Evolutionary conservation across 495 filamentous ascomycete genomes (phyloP).

Genomic region (Podospora comata): DNA sequence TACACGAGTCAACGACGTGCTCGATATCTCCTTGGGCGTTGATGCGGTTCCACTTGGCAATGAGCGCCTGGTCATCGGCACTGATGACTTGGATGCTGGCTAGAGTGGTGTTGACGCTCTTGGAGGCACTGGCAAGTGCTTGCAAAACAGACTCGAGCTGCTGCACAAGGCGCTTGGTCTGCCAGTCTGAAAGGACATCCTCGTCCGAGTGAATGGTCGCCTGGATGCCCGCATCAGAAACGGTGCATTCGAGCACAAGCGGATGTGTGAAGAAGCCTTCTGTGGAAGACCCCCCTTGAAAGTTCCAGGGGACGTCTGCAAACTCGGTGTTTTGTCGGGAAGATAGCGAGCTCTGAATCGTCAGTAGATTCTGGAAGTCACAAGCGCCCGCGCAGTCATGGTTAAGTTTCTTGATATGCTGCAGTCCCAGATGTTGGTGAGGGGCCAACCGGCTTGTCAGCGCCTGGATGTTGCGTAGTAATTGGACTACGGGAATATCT

Average conservation of each 20-base stretch:
- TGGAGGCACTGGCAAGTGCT: conserved; percentile 14
- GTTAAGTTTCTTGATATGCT: conserved; percentile 37
- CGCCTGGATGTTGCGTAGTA: conserved; percentile 33
- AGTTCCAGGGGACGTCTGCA: conserved; percentile 16
- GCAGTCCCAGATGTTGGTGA: conserved; percentile 48
- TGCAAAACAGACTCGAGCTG: conserved; percentile 27
- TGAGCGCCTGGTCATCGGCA: conserved; percentile 21
- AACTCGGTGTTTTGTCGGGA: neutral
- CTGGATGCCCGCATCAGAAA: conserved; percentile 17
- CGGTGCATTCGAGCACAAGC: conserved; percentile 26
- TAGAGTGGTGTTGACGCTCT: conserved; percentile 10
- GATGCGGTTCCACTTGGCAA: conserved; percentile 22
- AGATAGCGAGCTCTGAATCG: conserved; percentile 29
- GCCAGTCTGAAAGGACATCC: conserved; percentile 23
- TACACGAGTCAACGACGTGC: conserved; percentile 26
- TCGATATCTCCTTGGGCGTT: neutral
- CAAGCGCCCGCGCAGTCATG: conserved; percentile 32
- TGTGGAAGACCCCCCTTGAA: conserved; percentile 20
- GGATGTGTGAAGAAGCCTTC: conserved; percentile 31
- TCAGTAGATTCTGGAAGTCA: conserved; percentile 42
- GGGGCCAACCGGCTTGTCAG: conserved; percentile 37
- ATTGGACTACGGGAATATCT: conserved; percentile 15
- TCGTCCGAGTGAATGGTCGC: conserved; percentile 26
- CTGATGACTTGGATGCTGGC: conserved; percentile 22
- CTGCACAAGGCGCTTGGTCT: conserved; percentile 24